Percentiles rank a stretch among this genome's conserved stretches.
Evolutionary conservation across 139 green algal genomes (phyloP).

Genomic region (Closterium sp.): DNA sequence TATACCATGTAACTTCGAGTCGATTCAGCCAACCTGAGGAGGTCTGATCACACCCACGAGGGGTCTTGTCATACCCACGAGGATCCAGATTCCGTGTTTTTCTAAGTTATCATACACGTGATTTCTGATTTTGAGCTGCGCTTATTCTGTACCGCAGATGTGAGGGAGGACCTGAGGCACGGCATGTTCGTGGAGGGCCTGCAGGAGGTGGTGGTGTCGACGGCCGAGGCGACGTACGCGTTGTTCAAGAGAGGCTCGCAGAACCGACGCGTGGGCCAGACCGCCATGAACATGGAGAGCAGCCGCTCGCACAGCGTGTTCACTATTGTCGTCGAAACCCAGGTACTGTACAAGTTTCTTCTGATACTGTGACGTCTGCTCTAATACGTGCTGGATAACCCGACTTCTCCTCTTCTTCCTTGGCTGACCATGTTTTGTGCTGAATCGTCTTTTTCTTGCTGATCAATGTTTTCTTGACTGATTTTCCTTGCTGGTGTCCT

Average conservation of each 20-base stretch:
- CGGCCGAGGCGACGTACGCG: constrained; percentile 31
- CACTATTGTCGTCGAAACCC: constrained; percentile 57
- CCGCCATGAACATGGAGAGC: constrained; percentile 84
- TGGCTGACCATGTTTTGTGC: too few species aligned
- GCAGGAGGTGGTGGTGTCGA: constrained; percentile 58
- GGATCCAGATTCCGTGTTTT: too few species aligned
- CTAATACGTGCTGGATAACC: too few species aligned
- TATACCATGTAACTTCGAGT: neutral
- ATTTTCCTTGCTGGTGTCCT: neutral
- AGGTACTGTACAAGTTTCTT: constrained; percentile 5
- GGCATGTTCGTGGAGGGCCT: constrained; percentile 85
- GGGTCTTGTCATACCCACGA: too few species aligned
- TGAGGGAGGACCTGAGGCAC: constrained; percentile 65
- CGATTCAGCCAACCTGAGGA: neutral
- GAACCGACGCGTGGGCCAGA: constrained; percentile 75
- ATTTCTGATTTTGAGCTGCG: too few species aligned
- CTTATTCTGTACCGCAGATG: constrained; percentile 12
- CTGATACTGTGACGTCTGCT: too few species aligned
- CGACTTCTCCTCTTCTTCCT: neutral
- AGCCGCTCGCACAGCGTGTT: constrained; percentile 90
- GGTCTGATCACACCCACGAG: neutral
- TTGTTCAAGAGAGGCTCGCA: constrained; percentile 56
- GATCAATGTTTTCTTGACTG: too few species aligned
- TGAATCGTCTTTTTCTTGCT: too few species aligned
- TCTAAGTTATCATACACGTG: too few species aligned